Percentiles rank a stretch among this genome's conserved stretches.
phyloP scores from a whole-genome alignment of 73 alveolate genomes.

The Paramecium caudatum region DNA sequence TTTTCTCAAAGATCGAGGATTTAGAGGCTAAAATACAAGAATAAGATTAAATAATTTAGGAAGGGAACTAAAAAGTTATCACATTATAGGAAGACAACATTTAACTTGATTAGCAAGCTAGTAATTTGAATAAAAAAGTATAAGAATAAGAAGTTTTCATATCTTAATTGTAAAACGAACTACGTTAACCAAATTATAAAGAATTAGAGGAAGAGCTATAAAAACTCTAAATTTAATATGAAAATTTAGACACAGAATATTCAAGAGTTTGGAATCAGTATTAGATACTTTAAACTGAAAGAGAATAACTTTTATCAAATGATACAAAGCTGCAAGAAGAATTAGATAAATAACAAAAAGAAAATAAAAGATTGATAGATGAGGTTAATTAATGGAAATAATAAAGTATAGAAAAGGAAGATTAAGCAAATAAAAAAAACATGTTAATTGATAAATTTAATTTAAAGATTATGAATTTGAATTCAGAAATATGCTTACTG shows the following conservation, averaged over 20 bases:
- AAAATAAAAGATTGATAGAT: not conserved
- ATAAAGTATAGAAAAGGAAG: not conserved
- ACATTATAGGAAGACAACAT: not conserved
- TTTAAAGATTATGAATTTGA: conserved; percentile 20
- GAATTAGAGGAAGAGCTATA: not conserved
- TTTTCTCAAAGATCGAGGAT: not conserved
- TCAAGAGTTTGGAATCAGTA: not conserved
- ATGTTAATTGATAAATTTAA: conserved; percentile 2
- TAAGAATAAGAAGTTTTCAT: conserved; percentile 17
- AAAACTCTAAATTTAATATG: not conserved
- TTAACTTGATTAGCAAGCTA: not conserved
- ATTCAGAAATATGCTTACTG: not conserved
- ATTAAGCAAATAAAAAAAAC: not conserved
- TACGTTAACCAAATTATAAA: conserved; percentile 1
- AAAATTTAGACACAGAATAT: not conserved
- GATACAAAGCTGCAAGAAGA: not conserved
- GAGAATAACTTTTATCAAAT: not conserved
- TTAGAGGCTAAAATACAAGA: not conserved
- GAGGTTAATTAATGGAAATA: not conserved
- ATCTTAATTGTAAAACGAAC: not conserved
- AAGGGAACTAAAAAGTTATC: too few relatives aligned
- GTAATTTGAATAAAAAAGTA: not conserved
- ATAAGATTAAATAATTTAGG: not conserved
- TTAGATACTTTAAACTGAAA: not conserved
- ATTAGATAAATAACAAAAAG: not conserved